These are phyloP conservation scores for Kazachstania sp. DNA, from an alignment of 1,139 yeast species.

Conservation along the genomic window DNA sequence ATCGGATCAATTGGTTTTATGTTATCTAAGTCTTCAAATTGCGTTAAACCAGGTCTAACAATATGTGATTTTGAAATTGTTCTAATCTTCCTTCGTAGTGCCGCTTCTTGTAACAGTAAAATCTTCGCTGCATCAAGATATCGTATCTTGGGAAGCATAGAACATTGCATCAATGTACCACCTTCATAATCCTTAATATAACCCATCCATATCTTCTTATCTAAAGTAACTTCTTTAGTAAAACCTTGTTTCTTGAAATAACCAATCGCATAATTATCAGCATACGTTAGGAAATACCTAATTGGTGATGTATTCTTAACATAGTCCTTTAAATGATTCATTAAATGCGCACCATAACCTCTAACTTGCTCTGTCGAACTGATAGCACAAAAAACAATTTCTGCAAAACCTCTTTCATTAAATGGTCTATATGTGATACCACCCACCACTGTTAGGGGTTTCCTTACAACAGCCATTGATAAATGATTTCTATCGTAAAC, in stretches of 20 bases:
- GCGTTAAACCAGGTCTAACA: constrained; percentile 71
- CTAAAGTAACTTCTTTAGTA: constrained; percentile 85
- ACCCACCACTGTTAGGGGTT: constrained; percentile 92
- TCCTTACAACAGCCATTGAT: constrained; percentile 90
- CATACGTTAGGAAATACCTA: constrained; percentile 85
- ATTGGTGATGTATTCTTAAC: constrained; percentile 84
- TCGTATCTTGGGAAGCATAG: constrained; percentile 81
- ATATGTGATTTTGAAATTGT: constrained; percentile 72
- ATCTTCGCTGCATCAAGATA: constrained; percentile 86
- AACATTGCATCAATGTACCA: constrained; percentile 95
- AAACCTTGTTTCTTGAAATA: constrained; percentile 97
- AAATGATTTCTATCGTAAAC: constrained; percentile 92
- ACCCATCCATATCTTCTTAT: constrained; percentile 92
- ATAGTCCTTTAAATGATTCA: constrained; percentile 95
- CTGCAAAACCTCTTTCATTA: constrained; percentile 85
- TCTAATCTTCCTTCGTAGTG: constrained; percentile 76
- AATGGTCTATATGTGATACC: constrained; percentile 96
- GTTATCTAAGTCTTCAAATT: constrained; percentile 49
- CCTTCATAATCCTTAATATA: constrained; percentile 98
- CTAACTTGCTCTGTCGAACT: constrained; percentile 95
- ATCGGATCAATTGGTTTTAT: constrained; percentile 57
- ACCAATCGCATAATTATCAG: constrained; percentile 98
- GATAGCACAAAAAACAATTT: constrained; percentile 96
- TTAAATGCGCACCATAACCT: constrained; percentile 96
- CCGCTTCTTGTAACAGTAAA: constrained; percentile 79